These are phyloP conservation scores for Backusella liffmaniae DNA, from an alignment of 192 early-diverging fungal genomes.

Conservation along the genomic window DNA sequence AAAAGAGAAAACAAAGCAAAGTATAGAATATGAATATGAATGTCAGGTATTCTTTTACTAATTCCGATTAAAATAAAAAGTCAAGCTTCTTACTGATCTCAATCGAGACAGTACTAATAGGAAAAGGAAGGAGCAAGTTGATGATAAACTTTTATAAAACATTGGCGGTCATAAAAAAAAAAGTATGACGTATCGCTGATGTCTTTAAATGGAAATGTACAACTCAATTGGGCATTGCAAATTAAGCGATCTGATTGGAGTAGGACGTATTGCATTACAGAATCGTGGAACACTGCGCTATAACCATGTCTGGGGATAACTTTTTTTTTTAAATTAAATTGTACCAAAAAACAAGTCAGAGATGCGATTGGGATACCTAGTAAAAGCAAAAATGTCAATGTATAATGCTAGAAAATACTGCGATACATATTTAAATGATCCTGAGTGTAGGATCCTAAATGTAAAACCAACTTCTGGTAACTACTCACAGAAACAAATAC, in stretches of 20 bases:
- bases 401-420: too few species aligned
- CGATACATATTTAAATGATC: too few species aligned
- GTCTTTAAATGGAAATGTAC: not conserved
- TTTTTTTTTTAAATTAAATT: too few species aligned
- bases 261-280: too few species aligned
- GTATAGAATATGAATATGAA: not conserved
- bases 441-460: too few species aligned
- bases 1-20: not conserved
- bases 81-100: conserved; percentile 4
- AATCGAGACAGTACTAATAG: conserved; percentile 1
- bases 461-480: too few species aligned
- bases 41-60: not conserved
- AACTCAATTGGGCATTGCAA: not conserved
- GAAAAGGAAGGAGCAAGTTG: not conserved
- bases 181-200: not conserved
- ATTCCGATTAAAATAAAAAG: not conserved
- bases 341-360: too few species aligned
- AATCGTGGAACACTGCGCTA: too few species aligned
- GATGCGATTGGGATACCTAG: too few species aligned
- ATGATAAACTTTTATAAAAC: not conserved
- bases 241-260: not conserved
- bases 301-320: too few species aligned
- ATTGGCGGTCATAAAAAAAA: not conserved
- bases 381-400: too few species aligned
- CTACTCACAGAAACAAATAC: too few species aligned